Evolutionary conservation across 345 rosid species (phyloP), one percentile per base, ranked within the genome.

Genomic region (Clarkia xantiana): DNA sequence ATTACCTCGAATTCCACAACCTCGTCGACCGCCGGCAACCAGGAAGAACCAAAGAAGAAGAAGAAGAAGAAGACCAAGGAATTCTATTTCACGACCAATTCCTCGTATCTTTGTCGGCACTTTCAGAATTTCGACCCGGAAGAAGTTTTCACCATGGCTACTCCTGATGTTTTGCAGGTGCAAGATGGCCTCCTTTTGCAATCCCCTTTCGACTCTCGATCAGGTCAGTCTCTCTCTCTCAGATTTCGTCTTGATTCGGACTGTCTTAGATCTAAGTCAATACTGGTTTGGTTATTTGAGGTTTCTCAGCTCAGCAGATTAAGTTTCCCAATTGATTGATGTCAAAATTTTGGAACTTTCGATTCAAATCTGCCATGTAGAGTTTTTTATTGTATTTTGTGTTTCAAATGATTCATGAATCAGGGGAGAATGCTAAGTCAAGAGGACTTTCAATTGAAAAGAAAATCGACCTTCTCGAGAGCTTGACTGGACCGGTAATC

Each of bases 401-500:
- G 14, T 51, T 44, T 18, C 15, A 3, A 9, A 29, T 29, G 36
- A 29, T 29, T 29, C 36, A 29, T 29, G 5, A 47, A 2, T 52
- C 71, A 81, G 97, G 77, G 40, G 94, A 71, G 52, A 52, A 50
- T 63, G 71, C 40, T 9, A 77, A 59, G 53, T 71, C 81, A 40
- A 81, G 78, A 42, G 94, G 69, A 34, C 63, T 77, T 45, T 81
- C 91, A 25, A 68, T 86, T 45, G 97, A 90, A 75, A 79, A 79
- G 86, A 90, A 77, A 78, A 86, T 90, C 41, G 96, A 90, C 49
- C 74, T 72, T 57, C 91, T 90, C 22, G 97, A 90, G 75, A 83
- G 72, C 79, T 63, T 90, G 52, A 41, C 89, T 0, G 97, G 86
- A 64, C 36, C 13, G 50, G 52, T 59, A 45, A 29, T 18, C 11